Conservation (phyloP, 2,329 filamentous ascomycete genomes). For the Metarhizium guizhouense region DNA sequence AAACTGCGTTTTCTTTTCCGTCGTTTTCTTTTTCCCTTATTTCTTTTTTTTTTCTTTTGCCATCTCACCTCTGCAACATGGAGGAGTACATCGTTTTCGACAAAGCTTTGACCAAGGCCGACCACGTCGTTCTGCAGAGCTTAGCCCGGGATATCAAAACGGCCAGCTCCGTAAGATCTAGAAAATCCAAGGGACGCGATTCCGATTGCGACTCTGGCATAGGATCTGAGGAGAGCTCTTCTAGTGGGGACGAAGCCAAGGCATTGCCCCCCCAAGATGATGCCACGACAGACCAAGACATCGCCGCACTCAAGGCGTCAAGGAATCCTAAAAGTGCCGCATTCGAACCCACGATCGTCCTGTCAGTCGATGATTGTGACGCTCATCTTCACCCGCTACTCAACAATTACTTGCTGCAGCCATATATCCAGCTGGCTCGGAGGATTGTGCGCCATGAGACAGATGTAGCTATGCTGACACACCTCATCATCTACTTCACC, state of each 20-base stretch:
- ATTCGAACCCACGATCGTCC: constrained; percentile 40
- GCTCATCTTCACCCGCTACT: constrained; percentile 28
- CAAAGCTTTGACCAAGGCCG: constrained; percentile 30
- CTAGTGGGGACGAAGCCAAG: constrained; percentile 1
- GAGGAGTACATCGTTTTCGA: constrained; percentile 24
- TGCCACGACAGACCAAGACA: constrained; percentile 6
- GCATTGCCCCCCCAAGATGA: background rate
- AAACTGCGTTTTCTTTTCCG: too few relatives aligned
- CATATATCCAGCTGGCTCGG: constrained; percentile 49
- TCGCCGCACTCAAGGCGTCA: constrained; percentile 28
- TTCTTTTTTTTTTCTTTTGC: too few relatives aligned
- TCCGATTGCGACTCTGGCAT: constrained; percentile 8
- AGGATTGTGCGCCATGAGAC: constrained; percentile 54
- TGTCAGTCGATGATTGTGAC: constrained; percentile 29
- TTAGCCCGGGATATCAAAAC: constrained; percentile 28
- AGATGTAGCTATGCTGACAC: constrained; percentile 71
- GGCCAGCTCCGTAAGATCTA: background rate
- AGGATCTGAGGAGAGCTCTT: constrained; percentile 5
- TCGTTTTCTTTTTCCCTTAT: too few relatives aligned
- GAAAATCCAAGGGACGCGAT: background rate
- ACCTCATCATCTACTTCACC: constrained; percentile 61
- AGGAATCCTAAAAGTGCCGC: constrained; percentile 29
- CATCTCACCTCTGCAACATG: constrained; percentile 7
- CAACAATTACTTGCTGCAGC: constrained; percentile 42
- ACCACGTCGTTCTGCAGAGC: constrained; percentile 30